These are phyloP conservation scores for Hypomontagnella submonticulosa DNA, from an alignment of 495 filamentous ascomycete species.

Conservation along the genomic window DNA sequence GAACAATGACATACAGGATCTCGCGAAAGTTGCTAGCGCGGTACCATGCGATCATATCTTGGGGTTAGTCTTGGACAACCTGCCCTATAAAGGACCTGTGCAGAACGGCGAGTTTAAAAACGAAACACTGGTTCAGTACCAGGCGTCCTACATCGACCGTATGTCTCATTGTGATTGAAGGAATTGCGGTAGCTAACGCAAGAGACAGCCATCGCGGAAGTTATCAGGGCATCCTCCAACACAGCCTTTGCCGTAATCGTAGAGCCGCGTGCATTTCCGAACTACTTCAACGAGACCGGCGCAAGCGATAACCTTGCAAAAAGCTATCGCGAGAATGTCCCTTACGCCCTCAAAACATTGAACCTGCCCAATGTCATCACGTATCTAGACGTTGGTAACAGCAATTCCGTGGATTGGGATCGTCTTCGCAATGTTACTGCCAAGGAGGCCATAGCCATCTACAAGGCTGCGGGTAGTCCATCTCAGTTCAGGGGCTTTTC, in stretches of 20 bases:
- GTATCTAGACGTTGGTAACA: constrained; percentile 75
- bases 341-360: constrained; percentile 68
- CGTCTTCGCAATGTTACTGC: constrained; percentile 58
- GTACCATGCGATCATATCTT: constrained; percentile 31
- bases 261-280: constrained; percentile 72
- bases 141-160: constrained; percentile 5
- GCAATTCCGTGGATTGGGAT: constrained; percentile 73
- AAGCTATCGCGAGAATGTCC: constrained; percentile 65
- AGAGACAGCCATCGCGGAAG: constrained; percentile 58
- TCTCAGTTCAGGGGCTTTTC: constrained; percentile 70
- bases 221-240: constrained; percentile 51
- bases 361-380: constrained; percentile 73
- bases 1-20: constrained; percentile 2
- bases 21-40: background rate
- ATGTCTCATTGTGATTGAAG: background rate
- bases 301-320: constrained; percentile 64
- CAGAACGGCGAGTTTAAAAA: background rate
- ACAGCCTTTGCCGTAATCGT: constrained; percentile 55
- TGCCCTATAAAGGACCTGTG: constrained; percentile 10
- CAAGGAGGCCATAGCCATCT: constrained; percentile 57
- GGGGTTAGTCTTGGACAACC: constrained; percentile 23
- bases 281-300: constrained; percentile 61
- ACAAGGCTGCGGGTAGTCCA: constrained; percentile 65
- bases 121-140: background rate
- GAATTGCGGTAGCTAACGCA: background rate